phyloP scores from a whole-genome alignment of 768 basidiomycete species.

The Boletus barrowsii region DNA sequence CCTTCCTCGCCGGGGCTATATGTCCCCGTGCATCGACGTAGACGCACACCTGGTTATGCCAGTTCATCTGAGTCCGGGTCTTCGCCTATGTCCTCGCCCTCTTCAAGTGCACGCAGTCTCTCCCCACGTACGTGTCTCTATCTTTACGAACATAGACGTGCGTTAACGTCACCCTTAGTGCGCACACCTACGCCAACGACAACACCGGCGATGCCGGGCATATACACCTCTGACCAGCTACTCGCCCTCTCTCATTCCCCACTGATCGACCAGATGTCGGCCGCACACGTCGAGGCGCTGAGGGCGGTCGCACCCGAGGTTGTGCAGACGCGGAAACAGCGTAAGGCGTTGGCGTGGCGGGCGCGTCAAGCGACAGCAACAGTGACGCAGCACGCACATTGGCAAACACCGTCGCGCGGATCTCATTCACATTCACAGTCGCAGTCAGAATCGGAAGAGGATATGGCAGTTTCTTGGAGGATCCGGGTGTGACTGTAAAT shows the following conservation, averaged over 20 bases:
- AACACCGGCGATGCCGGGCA: not conserved
- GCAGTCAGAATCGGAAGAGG: constrained; percentile 18
- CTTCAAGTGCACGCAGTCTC: constrained; percentile 7
- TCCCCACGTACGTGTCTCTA: constrained; percentile 3
- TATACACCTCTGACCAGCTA: constrained; percentile 29
- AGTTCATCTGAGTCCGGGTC: constrained; percentile 8
- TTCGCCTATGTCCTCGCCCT: constrained; percentile 7
- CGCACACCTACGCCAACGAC: too few species aligned
- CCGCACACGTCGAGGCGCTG: constrained; percentile 3
- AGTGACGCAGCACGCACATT: not conserved
- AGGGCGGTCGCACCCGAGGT: constrained; percentile 26
- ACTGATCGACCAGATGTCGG: constrained; percentile 13
- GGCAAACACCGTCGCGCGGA: not conserved
- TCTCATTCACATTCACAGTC: constrained; percentile 2
- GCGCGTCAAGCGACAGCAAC: not conserved
- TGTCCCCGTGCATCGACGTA: constrained; percentile 37
- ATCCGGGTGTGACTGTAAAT: not conserved
- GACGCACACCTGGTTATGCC: constrained; percentile 19
- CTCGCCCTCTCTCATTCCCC: constrained; percentile 23
- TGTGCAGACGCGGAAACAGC: constrained; percentile 23
- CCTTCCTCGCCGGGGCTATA: constrained; percentile 25
- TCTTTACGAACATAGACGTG: too few species aligned
- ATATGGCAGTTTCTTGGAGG: constrained; percentile 16
- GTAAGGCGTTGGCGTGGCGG: constrained; percentile 26
- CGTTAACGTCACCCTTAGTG: too few species aligned